These are phyloP conservation scores for Sporobolus alterniflorus DNA, from an alignment of 202 grass and related monocot species.

Conservation along the genomic window DNA sequence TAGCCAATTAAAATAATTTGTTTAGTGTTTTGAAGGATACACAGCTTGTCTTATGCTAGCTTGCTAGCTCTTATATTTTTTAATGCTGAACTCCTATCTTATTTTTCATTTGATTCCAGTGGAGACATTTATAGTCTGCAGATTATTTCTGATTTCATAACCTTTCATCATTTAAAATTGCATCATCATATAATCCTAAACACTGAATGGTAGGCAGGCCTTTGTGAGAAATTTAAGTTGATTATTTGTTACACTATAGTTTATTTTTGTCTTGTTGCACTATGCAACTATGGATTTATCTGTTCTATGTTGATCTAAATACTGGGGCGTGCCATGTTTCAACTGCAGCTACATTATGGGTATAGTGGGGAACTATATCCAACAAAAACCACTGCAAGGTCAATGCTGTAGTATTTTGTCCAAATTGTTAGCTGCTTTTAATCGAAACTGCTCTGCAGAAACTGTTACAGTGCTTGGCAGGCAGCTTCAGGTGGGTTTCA, in stretches of 20 bases:
- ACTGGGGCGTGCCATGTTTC: slow-evolving; percentile 17
- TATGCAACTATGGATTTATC: slow-evolving; percentile 15
- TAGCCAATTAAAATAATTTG: background rate
- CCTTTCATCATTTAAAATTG: background rate
- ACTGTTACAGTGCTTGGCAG: slow-evolving; percentile 63
- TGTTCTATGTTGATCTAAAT: slow-evolving; percentile 28
- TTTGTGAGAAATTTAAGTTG: background rate
- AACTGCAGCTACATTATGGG: slow-evolving; percentile 88
- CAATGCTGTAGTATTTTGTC: slow-evolving; percentile 86
- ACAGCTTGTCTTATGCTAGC: background rate
- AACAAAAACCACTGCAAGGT: slow-evolving; percentile 65
- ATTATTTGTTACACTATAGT: background rate
- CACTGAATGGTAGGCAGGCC: background rate
- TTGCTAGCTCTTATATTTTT: slow-evolving; percentile 9
- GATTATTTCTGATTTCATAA: slow-evolving; percentile 6
- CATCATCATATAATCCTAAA: background rate
- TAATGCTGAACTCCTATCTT: background rate
- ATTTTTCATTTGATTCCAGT: background rate
- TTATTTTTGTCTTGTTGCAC: background rate
- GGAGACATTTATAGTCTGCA: background rate
- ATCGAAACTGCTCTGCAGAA: slow-evolving; percentile 56
- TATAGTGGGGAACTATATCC: slow-evolving; percentile 77
- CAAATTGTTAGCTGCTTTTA: slow-evolving; percentile 70
- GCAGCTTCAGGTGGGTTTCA: slow-evolving; percentile 84
- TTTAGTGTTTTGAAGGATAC: background rate